Conservation (phyloP, 176 grass and related monocot species). For the Rhynchospora pubera region DNA sequence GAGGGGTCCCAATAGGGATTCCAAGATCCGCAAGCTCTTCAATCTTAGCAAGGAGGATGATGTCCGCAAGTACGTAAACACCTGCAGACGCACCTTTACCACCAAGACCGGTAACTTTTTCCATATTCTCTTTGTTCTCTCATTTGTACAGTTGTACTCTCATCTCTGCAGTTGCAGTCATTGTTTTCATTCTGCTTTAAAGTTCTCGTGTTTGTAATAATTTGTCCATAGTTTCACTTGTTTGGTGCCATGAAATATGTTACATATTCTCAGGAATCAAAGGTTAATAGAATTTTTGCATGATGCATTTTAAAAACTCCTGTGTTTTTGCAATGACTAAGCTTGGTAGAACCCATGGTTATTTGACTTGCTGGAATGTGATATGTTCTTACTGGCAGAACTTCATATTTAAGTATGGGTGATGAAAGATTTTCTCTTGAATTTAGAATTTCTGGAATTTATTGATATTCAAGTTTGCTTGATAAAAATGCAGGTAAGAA, state of each 20-base stretch:
- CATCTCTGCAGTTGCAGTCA: background rate
- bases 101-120: constrained; percentile 51
- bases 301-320: background rate
- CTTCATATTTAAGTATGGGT: background rate
- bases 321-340: too few species aligned
- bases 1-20: constrained; percentile 96
- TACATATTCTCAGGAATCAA: background rate
- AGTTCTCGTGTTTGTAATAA: too few species aligned
- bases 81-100: constrained; percentile 81
- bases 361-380: background rate
- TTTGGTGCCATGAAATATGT: background rate
- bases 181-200: background rate
- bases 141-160: background rate
- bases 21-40: constrained; percentile 95
- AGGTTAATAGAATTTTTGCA: background rate
- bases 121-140: background rate
- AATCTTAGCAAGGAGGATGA: constrained; percentile 91
- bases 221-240: too few species aligned
- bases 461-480: background rate
- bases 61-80: constrained; percentile 93
- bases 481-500: constrained; percentile 62
- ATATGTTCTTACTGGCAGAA: background rate
- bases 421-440: background rate
- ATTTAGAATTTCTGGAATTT: background rate
- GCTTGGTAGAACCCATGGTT: background rate